A percentile compares a stretch with the other conserved stretches of the same genome.
Conservation (phyloP, 2,329 filamentous ascomycete genomes). For the Ascochyta koolunga region DNA sequence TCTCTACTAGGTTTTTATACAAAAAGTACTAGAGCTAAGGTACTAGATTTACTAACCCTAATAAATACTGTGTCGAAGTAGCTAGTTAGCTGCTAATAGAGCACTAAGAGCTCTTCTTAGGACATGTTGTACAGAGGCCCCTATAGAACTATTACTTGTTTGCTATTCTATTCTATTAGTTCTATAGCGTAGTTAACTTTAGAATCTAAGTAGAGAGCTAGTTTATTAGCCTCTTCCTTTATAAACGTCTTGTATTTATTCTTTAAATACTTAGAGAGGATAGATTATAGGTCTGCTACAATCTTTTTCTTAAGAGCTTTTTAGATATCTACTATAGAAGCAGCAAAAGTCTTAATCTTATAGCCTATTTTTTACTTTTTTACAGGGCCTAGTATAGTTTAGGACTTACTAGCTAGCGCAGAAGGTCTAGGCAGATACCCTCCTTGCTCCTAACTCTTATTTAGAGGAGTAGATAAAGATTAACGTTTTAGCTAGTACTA, state of each 20-base stretch:
- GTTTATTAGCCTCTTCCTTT: slow-evolving; percentile 5
- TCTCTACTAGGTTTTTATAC: too few species aligned
- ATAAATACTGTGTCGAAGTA: too few species aligned
- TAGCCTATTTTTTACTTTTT: slow-evolving; percentile 3
- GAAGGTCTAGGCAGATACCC: not conserved
- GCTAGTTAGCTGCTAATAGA: too few species aligned
- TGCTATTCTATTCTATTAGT: too few species aligned
- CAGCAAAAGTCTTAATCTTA: not conserved
- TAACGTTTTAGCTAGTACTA: slow-evolving; percentile 2
- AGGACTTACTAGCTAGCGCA: too few species aligned
- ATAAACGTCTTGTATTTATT: not conserved
- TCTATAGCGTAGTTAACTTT: not conserved
- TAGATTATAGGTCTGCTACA: not conserved
- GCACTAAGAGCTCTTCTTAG: too few species aligned
- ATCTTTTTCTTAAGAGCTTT: slow-evolving; percentile 9
- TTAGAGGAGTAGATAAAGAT: slow-evolving; percentile 4
- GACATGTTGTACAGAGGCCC: too few species aligned
- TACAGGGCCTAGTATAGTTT: not conserved
- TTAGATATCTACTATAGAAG: slow-evolving; percentile 8
- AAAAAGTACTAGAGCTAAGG: too few species aligned
- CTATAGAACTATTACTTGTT: too few species aligned
- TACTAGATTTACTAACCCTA: too few species aligned
- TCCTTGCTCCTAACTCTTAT: not conserved
- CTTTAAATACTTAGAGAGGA: not conserved
- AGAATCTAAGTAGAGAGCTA: slow-evolving; percentile 1